Evolutionary conservation across 2,329 filamentous ascomycete genomes (phyloP), one percentile per base, ranked within the genome.

Genomic region (Helotiales sp.): DNA sequence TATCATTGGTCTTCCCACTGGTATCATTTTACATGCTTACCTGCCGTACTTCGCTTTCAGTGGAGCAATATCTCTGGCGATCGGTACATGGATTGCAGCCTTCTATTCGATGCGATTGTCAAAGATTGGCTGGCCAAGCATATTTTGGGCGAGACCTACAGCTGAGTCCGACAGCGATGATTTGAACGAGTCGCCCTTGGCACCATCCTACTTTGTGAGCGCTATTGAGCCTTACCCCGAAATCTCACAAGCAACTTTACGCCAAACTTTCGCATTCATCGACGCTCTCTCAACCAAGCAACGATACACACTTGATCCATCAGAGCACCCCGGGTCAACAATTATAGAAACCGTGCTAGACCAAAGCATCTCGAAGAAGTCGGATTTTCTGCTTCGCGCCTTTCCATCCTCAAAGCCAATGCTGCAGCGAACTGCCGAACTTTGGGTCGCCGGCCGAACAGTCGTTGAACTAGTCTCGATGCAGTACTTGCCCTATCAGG

Each of bases 71-170:
- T 80, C 82, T 2, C 78, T 87, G 8, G 83, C 77, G 6, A 73
- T 78, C 3, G 79, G 81, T 4, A 86, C 84, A 7, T 86, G 85
- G 85, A 83, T 79, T 15, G 80, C 82, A 15, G 84, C 83, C 11
- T 72, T 86, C 22, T 43, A 61, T 6, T 70, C 68, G 17, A 49
- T 66, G 59, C 57, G 50, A 37, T 24, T 59, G 22, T 59, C 55
- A 3, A 66, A 61, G 24, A 61, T 24, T 30, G 76, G 84, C 6
- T 82, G 83, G 3, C 76, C 64, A 6, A 57, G 64, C 11, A 8
- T 59, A 13, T 59, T 55, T 52, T n/a, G 30, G 13, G 52, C 24
- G 20, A 45, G 5, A 17, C 30, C 58, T 24, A 11, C 8, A n/a
- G 13, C 85, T 30, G 75, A 78, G 60, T 81, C 34, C 79, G 28